A percentile compares a stretch with the other conserved stretches of the same genome.
Evolutionary conservation across 306 rosid genomes (phyloP).

Genomic region (Spatholobus suberectus): DNA sequence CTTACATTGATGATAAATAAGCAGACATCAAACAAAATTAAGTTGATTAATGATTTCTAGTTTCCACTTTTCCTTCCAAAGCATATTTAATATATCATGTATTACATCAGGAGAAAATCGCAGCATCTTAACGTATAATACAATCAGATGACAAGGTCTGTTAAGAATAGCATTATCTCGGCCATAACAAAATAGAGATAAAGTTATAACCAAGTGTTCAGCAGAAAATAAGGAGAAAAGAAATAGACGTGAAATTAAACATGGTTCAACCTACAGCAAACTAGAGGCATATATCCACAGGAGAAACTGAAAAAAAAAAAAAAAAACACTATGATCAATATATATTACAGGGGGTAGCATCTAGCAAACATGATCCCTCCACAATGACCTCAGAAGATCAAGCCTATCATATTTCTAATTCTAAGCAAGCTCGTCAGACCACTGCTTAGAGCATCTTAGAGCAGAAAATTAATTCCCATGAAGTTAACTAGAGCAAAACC

Average conservation of each 20-base stretch:
- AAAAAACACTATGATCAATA: not conserved
- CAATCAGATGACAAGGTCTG: not conserved
- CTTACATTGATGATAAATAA: conserved; percentile 7
- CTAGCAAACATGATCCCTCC: not conserved
- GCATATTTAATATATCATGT: conserved; percentile 18
- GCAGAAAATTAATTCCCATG: conserved; percentile 13
- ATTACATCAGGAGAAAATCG: conserved; percentile 1
- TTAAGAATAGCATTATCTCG: not conserved
- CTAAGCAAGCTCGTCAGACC: not conserved
- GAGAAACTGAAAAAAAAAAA: not conserved
- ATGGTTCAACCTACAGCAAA: conserved; percentile 18
- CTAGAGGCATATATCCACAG: conserved; percentile 22
- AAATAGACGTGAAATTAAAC: not conserved
- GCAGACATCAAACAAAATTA: not conserved
- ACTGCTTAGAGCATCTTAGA: conserved; percentile 2
- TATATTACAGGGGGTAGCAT: conserved; percentile 7
- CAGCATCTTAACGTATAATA: not conserved
- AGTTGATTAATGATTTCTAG: not conserved
- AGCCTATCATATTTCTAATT: not conserved
- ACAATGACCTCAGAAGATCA: not conserved
- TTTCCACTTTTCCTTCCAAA: conserved; percentile 14
- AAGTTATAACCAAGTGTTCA: not conserved
- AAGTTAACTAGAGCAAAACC: conserved; percentile 21
- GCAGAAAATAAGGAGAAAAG: not conserved
- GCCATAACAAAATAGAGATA: not conserved